Conservation (phyloP, 129 eudicot species). For the Lactuca sativa region DNA sequence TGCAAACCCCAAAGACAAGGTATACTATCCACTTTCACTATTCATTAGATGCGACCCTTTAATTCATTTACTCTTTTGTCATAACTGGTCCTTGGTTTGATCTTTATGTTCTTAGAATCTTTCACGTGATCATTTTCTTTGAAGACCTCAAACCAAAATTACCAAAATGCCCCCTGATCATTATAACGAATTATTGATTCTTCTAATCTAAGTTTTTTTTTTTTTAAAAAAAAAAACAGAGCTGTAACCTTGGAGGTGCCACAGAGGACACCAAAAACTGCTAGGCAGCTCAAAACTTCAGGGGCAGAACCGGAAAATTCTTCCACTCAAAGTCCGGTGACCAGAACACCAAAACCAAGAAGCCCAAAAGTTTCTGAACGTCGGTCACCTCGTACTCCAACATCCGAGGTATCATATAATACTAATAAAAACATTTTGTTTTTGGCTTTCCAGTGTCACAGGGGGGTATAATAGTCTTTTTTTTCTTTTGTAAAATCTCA, state of each 20-base stretch:
- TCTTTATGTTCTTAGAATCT: background rate
- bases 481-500: constrained; percentile 14
- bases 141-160: background rate
- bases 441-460: background rate
- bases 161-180: background rate
- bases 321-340: constrained; percentile 47
- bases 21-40: constrained; percentile 22
- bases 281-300: constrained; percentile 62
- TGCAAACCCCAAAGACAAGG: constrained; percentile 89
- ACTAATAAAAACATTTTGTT: background rate
- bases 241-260: constrained; percentile 56
- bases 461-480: background rate
- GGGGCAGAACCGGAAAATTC: constrained; percentile 48
- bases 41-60: background rate
- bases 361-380: constrained; percentile 59
- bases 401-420: constrained; percentile 54
- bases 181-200: background rate
- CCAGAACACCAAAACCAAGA: constrained; percentile 51
- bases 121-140: background rate
- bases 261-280: constrained; percentile 51
- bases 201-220: background rate
- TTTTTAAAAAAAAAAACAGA: constrained; percentile 13
- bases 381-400: constrained; percentile 63
- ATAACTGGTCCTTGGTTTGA: constrained; percentile 16
- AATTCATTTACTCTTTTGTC: constrained; percentile 1